Conservation (phyloP, 306 rosid genomes). For the Castanea crenata region DNA sequence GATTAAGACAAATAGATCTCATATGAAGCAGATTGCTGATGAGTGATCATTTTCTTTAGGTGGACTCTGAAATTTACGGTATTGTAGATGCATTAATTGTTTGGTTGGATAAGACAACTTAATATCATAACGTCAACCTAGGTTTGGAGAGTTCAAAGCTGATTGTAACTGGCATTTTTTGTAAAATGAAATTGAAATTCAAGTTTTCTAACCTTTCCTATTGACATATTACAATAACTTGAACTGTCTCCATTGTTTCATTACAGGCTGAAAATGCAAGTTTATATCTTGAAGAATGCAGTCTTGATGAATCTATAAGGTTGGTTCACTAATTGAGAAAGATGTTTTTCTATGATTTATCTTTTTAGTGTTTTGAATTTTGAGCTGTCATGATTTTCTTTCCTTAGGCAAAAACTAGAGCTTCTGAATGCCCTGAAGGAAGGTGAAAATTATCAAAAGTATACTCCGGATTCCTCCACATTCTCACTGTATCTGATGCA, state of each 20-base stretch:
- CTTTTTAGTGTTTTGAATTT: constrained; percentile 19
- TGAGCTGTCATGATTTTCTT: constrained; percentile 19
- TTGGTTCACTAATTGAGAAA: constrained; percentile 23
- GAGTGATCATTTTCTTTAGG: background rate
- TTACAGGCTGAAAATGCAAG: constrained; percentile 72
- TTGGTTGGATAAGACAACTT: background rate
- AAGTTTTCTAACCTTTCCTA: background rate
- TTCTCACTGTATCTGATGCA: background rate
- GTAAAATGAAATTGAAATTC: background rate
- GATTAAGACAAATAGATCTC: background rate
- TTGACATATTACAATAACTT: constrained; percentile 3
- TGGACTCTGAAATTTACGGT: background rate
- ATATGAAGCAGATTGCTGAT: background rate
- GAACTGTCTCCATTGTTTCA: constrained; percentile 21
- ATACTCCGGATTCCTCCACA: constrained; percentile 23
- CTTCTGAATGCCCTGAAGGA: constrained; percentile 52
- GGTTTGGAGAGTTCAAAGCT: constrained; percentile 3
- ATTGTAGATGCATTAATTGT: background rate
- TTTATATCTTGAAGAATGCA: constrained; percentile 52
- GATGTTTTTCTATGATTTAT: constrained; percentile 9
- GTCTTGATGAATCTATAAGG: constrained; percentile 71
- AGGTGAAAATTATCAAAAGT: constrained; percentile 49
- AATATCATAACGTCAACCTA: constrained; percentile 1
- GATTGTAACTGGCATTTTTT: background rate
- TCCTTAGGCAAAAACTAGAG: constrained; percentile 63